Evolutionary conservation across 2,329 filamentous ascomycete species (phyloP), one percentile per base, ranked within the genome.

Genomic region (Magnaporthiopsis rhizophila): DNA sequence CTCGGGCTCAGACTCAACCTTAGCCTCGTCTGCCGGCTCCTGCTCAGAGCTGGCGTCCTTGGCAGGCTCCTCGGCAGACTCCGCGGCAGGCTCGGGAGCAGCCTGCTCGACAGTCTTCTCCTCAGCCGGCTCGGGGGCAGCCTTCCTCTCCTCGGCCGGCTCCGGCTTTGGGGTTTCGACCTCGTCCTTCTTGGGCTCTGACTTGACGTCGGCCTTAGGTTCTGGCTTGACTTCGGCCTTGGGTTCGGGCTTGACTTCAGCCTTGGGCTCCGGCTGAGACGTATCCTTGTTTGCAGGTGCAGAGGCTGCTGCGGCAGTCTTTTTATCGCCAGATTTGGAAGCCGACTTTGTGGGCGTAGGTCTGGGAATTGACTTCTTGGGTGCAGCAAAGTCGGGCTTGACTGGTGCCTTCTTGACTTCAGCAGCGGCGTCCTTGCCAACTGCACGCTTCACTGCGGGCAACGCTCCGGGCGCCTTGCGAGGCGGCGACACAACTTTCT

Each of bases 401-500:
- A 62, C 21, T 4, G 62, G 59, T 12, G 65, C 38, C 61, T 69
- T 70, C 66, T 71, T 75, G 58, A 67, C 64, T 12, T 67, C 62
- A 28, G 34, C 58, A n/a, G 13, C 8, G 21, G 34, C 59, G 21
- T 64, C 32, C 66, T 6, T 45, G 53, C 18, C 64, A 34, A 21
- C 45, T 13, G 62, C 62, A 61, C 64, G 62, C 62, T 65, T 65
- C 6, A 58, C 13, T 34, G 62, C 24, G 45, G 28, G 45, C 24
- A 24, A 15, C 62, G 62, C 18, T 12, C 64, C 64, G 2, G 71
- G 64, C 0, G 71, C 66, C 67, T 77, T 83, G 65, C 78, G 76
- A 0, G 83, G 82, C 2, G 83, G 82, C 0, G 83, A 83, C 0
- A 76, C 68, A 1, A 73, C 73, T 76, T 90, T 91, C 6, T 90